Base-by-base conservation (phyloP, 2,329 filamentous ascomycete species). In the Zymoseptoria crescenta region DNA sequence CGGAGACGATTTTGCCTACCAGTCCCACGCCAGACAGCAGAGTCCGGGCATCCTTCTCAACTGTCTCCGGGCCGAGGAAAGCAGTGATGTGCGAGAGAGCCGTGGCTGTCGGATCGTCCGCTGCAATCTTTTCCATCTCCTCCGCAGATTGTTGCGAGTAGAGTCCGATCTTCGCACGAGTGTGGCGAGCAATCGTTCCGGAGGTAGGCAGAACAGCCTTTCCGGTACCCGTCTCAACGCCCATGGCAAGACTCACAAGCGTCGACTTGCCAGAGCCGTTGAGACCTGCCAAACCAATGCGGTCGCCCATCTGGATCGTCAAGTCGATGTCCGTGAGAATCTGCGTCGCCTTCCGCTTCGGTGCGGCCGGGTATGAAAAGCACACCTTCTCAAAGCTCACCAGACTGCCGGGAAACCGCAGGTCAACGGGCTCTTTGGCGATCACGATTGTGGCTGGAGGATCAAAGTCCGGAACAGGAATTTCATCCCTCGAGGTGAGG, bases 241-340 rank as follows among this genome's bases (percentile, higher is more conserved):
- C 83, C n/a, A 86, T 84, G 2, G 93, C 80, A 3, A 93, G 75
- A 53, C 83, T 85, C 59, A 93, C 79, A 8, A 95, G 77, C 0
- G 90, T 94, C 1, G 88, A 90, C 72, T 95, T 95, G 1, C 91
- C 91, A 0, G 84, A 83, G 1, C 90, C 91, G 70, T 95, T 95
- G 50, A 94, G 78, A 0, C 90, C 91, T 24, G 90, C 79, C 49
- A 95, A 80, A 0, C 88, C 90, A 24, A 93, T 77, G 1, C 89
- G 81, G 63, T 91, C 87, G 8, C 89, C 87, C 70, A 85, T 83
- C 59, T 88, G 82, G 10, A 95, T 81, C 0, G 86, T 86, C 10
- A 95, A 74, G 54, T 80, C 83, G 29, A 92, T 74, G 8, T 85
- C 83, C 21, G 83, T 80, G 16, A 94, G 72, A 8, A 87, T 77